A percentile compares a stretch with the other conserved stretches of the same genome.
Conservation (phyloP, 2,329 filamentous ascomycete genomes). For the Colletotrichum sp. region DNA sequence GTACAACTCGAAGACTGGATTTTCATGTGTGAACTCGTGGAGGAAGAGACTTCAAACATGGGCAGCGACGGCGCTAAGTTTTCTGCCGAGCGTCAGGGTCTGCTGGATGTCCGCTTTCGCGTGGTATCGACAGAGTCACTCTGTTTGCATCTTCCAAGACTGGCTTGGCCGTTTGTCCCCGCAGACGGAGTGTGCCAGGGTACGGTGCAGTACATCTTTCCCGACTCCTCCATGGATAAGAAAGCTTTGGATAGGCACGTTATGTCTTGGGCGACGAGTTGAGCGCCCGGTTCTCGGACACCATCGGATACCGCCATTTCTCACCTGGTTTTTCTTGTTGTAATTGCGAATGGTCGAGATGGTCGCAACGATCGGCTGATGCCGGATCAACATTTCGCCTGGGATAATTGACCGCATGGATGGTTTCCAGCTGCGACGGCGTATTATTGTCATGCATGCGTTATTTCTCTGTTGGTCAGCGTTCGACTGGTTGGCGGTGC, state of each 20-base stretch:
- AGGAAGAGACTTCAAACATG: background rate
- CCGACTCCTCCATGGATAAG: background rate
- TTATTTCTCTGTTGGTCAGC: rapidly evolving
- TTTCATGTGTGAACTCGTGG: background rate
- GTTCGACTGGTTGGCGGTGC: background rate
- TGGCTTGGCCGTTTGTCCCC: background rate
- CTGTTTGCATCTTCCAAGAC: background rate
- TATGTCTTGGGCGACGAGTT: background rate
- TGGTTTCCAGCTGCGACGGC: rapidly evolving
- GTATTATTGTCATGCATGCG: rapidly evolving
- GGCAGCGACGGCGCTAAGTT: too few species aligned
- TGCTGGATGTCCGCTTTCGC: background rate
- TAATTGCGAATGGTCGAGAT: background rate
- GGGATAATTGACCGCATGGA: background rate
- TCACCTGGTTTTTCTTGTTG: too few species aligned
- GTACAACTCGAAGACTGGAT: background rate
- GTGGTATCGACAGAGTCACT: too few species aligned
- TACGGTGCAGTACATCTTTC: background rate
- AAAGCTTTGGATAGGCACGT: background rate
- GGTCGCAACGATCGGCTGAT: background rate
- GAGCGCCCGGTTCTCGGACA: background rate
- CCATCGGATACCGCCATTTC: background rate
- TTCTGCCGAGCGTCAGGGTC: background rate
- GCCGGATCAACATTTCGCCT: background rate
- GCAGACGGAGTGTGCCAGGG: background rate